Conservation (phyloP, 305 asterid genomes). For the Salvia sclarea region DNA sequence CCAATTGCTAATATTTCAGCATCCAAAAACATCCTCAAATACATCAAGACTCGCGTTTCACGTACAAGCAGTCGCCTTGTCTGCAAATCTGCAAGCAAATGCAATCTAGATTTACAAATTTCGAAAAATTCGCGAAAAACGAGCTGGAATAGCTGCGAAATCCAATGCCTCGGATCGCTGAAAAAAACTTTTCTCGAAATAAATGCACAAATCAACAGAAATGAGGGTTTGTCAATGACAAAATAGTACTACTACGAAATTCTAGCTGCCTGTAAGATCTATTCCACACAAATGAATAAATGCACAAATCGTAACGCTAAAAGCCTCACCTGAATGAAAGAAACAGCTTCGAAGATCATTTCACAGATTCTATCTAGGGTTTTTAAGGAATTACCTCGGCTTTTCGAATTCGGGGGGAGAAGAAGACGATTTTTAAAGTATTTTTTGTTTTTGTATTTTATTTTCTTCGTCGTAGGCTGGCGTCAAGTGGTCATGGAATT, state of each 20-base stretch:
- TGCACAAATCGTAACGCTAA: slow-evolving; percentile 12
- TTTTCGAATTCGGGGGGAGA: slow-evolving; percentile 23
- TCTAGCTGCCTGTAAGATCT: slow-evolving; percentile 29
- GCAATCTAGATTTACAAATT: slow-evolving; percentile 23
- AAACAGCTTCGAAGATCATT: not conserved
- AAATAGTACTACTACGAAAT: not conserved
- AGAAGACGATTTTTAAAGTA: slow-evolving; percentile 15
- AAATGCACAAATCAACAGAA: slow-evolving; percentile 29
- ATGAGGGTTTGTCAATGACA: slow-evolving; percentile 11
- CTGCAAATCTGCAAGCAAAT: slow-evolving; percentile 51
- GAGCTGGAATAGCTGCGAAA: slow-evolving; percentile 34
- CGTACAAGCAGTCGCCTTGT: slow-evolving; percentile 39
- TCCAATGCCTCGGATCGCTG: slow-evolving; percentile 43
- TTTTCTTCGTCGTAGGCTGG: slow-evolving; percentile 5
- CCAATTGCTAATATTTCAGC: slow-evolving; percentile 21
- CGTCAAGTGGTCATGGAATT: slow-evolving; percentile 7
- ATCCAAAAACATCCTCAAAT: slow-evolving; percentile 30
- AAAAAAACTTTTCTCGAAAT: slow-evolving; percentile 10
- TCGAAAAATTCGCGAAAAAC: slow-evolving; percentile 26
- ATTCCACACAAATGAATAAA: not conserved
- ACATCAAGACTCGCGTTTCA: slow-evolving; percentile 17
- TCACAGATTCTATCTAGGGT: slow-evolving; percentile 34
- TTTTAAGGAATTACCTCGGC: slow-evolving; percentile 35
- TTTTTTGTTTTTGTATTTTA: not conserved
- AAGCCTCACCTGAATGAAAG: not conserved